These are phyloP conservation scores for Exophiala xenobiotica DNA, from an alignment of 2,329 filamentous ascomycete genomes.

Conservation along the genomic window DNA sequence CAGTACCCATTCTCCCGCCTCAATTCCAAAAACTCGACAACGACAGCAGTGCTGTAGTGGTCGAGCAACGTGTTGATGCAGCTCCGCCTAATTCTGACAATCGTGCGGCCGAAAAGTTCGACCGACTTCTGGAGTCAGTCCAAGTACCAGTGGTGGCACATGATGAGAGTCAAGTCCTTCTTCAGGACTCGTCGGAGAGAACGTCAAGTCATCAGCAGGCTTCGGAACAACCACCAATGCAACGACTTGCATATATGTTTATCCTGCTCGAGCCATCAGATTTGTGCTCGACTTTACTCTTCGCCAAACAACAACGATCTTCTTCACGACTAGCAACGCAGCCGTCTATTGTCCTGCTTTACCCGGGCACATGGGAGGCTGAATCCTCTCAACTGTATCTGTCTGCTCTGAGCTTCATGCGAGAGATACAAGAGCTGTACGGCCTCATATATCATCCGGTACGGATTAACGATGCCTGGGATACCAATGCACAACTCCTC, in stretches of 20 bases:
- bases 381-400: constrained; percentile 17
- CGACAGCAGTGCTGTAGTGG: constrained; percentile 9
- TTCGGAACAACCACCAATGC: neutral
- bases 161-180: neutral
- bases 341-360: constrained; percentile 47
- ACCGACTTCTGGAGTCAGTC: neutral
- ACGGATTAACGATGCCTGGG: constrained; percentile 18
- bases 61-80: constrained; percentile 12
- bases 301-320: constrained; percentile 39
- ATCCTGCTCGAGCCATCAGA: constrained; percentile 44
- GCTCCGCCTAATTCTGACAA: neutral
- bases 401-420: constrained; percentile 40
- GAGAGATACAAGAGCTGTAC: constrained; percentile 40
- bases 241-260: constrained; percentile 39
- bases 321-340: constrained; percentile 35
- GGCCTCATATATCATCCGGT: constrained; percentile 36
- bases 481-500: constrained; percentile 24
- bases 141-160: constrained; percentile 7
- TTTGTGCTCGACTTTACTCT: constrained; percentile 46
- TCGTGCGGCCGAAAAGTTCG: neutral
- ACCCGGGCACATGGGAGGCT: constrained; percentile 46
- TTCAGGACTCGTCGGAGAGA: neutral
- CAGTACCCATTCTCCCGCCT: constrained; percentile 32
- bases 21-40: constrained; percentile 26
- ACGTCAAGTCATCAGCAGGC: neutral